A percentile compares a stretch with the other conserved stretches of the same genome.
phyloP scores from a whole-genome alignment of 257 asterid species.

The Asclepias syriaca region DNA sequence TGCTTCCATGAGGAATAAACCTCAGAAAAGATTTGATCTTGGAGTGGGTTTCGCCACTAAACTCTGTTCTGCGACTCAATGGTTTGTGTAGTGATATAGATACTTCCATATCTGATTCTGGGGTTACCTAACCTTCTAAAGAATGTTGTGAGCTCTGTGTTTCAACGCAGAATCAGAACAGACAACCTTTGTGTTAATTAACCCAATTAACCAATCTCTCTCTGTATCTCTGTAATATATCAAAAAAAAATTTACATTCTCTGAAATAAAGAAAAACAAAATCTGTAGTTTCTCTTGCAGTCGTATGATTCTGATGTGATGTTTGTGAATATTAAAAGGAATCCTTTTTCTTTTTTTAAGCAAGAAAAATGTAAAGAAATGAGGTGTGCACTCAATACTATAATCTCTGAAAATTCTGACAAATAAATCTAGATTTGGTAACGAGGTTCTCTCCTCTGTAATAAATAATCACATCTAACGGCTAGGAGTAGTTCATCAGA shows the following conservation, averaged over 20 bases:
- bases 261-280: background rate
- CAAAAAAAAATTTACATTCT: background rate
- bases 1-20: conserved; percentile 49
- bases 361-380: background rate
- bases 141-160: conserved; percentile 9
- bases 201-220: background rate
- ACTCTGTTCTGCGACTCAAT: conserved; percentile 32
- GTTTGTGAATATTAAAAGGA: background rate
- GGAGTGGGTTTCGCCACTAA: conserved; percentile 23
- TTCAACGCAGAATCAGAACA: conserved; percentile 19
- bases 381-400: background rate
- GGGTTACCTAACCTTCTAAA: background rate
- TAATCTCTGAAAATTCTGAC: background rate
- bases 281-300: background rate
- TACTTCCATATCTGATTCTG: conserved; percentile 46
- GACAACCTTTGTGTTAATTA: conserved; percentile 17
- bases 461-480: background rate
- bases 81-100: conserved; percentile 55
- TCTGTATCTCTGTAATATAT: too few relatives aligned
- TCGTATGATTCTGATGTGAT: background rate
- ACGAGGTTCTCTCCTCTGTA: background rate
- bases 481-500: background rate
- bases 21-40: conserved; percentile 63
- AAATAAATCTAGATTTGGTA: background rate
- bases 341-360: too few relatives aligned